Evolutionary conservation across 345 rosid genomes (phyloP), one percentile per base, ranked within the genome.

Genomic region (Salix brachista): DNA sequence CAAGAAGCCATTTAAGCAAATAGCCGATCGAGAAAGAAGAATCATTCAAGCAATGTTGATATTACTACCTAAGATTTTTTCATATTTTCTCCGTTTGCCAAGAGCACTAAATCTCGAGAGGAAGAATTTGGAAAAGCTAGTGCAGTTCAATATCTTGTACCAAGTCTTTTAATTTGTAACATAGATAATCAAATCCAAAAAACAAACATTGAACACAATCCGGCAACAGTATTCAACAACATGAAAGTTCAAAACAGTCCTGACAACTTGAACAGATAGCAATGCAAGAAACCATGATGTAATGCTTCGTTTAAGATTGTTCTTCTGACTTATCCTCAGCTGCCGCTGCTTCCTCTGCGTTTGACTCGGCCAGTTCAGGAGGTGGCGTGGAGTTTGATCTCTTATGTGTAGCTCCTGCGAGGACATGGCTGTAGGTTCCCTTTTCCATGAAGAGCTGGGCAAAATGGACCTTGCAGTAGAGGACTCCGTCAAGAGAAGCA

Each of bases 401-500:
- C 85, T 73, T 89, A 81, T 94, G 97, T 69, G 78, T 64, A 12
- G 98, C 88, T 0, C 91, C 76, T 84, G 92, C 84, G 58, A 96
- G 97, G 72, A 92, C 95, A 65, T 96, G 99, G 77, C 79, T 88
- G 72, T 90, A 96, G 83, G 81, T 91, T 4, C 99, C 99, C 84
- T 96, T 87, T 86, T 88, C 99, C 91, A 86, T 90, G 87, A 91
- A 93, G 67, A 91, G 86, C 86, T 88, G 94, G 70, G 97, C 91
- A 78, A 93, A 93, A 70, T 93, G 98, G 85, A 88, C 92, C 84
- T 86, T 91, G 91, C 98, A 93, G 84, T 91, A 93, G 61, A 93
- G 79, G 58, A 86, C 84, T 48, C 98, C 97, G 72, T 91, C 93
- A 39, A 90, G 89, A 37, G 97, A 89, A 18, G 97, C 95, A 67